Percentiles rank a stretch among this genome's conserved stretches.
These are phyloP conservation scores for Neocallimastix lanati DNA, from an alignment of 192 early-diverging fungal genomes.

Conservation along the genomic window DNA sequence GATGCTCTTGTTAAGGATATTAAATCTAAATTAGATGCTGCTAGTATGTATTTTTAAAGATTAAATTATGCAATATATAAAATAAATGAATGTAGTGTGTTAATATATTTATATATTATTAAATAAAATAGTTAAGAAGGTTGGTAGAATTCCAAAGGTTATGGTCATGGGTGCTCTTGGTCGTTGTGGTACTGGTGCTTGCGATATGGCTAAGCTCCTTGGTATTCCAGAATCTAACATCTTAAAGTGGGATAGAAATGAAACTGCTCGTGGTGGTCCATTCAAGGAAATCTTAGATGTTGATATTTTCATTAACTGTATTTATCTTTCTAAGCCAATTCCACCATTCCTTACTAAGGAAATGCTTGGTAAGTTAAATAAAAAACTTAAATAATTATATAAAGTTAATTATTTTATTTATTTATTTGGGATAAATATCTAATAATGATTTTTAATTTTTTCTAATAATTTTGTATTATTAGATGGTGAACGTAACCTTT, in stretches of 20 bases:
- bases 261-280: slow-evolving; percentile 82
- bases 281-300: slow-evolving; percentile 71
- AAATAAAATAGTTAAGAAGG: slow-evolving; percentile 14
- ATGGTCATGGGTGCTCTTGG: slow-evolving; percentile 98
- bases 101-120: no score
- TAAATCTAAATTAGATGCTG: slow-evolving; percentile 34
- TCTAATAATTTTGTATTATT: no score
- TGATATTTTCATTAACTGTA: slow-evolving; percentile 98
- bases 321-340: slow-evolving; percentile 81
- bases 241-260: slow-evolving; percentile 86
- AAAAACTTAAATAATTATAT: slow-evolving; percentile 15
- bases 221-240: slow-evolving; percentile 71
- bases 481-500: slow-evolving; percentile 38
- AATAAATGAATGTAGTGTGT: no score
- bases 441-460: no score
- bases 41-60: slow-evolving; percentile 23
- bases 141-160: slow-evolving; percentile 49
- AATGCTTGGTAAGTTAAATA: slow-evolving; percentile 11
- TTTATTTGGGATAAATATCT: no score
- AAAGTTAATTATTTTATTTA: slow-evolving; percentile 8
- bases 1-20: slow-evolving; percentile 52
- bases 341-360: slow-evolving; percentile 83
- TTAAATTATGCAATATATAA: no score
- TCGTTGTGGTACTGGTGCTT: slow-evolving; percentile 80
- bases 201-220: slow-evolving; percentile 58